Base-by-base conservation (phyloP, 2,329 filamentous ascomycete species). In the Penicillium rolfsii region DNA sequence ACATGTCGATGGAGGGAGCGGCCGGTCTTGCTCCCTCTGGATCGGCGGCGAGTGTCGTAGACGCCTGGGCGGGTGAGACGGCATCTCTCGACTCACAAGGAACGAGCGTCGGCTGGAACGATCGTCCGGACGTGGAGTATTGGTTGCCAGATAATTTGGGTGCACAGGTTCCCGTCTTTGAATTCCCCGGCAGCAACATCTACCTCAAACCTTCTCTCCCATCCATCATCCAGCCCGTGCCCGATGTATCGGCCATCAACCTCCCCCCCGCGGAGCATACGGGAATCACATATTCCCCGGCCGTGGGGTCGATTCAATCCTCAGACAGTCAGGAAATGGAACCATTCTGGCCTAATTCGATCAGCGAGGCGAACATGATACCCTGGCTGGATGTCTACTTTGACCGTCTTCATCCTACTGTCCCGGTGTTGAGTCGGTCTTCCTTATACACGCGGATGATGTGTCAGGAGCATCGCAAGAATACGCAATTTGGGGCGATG, bases 341-440 rank as follows among this genome's bases (percentile, higher is more conserved):
- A 8, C 69, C 74, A 30, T 66, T 74, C 40, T 80, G 78, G 78
- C 78, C 77, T 1, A 50, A 70, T 0, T 74, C 68, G 5, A 78
- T 80, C 57, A 73, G 71, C 45, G 78, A 80, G 59, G 73, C 73
- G 1, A 79, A 76, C 24, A 73, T 80, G 73, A 73, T 76, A 26
- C 74, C 74, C 3, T 76, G 74, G 74, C 72, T 80, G 19, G 77
- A 80, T 46, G 77, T 80, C 3, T 80, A 79, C 58, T 80, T 80
- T 60, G 78, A 80, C 54, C 76, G 78, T 19, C 61, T 80, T 41
- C 77, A 80, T 59, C 76, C 77, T 4, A 80, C 78, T 0, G 67
- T 80, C 36, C 79, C 79, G 2, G 73, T 80, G 2, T 59, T 80
- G 4, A 78, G 75, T 62, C 71, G 77, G 1, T 76, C 76, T 0